Conservation (phyloP, 2,329 filamentous ascomycete genomes). For the Grosmannia huntii region DNA sequence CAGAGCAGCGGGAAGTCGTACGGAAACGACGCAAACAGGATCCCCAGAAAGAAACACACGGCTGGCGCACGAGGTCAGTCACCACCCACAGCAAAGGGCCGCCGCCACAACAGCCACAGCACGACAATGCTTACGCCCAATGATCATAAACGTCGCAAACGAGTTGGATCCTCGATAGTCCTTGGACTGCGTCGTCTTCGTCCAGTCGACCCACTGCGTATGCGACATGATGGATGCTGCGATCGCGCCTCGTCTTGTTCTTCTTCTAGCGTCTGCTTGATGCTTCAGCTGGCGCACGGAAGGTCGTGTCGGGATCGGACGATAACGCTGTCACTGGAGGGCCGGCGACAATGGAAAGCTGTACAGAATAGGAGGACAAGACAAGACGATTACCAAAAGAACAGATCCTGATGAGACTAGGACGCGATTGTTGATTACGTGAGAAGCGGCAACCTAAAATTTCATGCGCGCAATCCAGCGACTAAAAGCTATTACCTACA, state of each 20-base stretch:
- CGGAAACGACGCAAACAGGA: constrained; percentile 91
- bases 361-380: not conserved
- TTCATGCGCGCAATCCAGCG: too few species aligned
- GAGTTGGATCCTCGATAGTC: constrained; percentile 51
- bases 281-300: too few species aligned
- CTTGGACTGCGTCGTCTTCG: constrained; percentile 43
- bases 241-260: constrained; percentile 4
- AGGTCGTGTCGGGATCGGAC: too few species aligned
- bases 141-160: constrained; percentile 94
- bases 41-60: constrained; percentile 94
- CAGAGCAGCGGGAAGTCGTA: constrained; percentile 91
- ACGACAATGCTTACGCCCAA: constrained; percentile 61
- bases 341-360: too few species aligned
- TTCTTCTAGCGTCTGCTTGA: too few species aligned
- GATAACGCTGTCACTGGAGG: too few species aligned
- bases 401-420: too few species aligned
- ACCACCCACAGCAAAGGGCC: too few species aligned
- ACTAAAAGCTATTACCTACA: too few species aligned
- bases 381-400: not conserved
- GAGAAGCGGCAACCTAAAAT: too few species aligned
- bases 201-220: constrained; percentile 33
- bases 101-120: too few species aligned
- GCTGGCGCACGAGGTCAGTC: constrained; percentile 33
- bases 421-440: too few species aligned
- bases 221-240: constrained; percentile 8